These are phyloP conservation scores for Saccharomyces mikatae DNA, from an alignment of 805 yeast genomes.

Conservation along the genomic window DNA sequence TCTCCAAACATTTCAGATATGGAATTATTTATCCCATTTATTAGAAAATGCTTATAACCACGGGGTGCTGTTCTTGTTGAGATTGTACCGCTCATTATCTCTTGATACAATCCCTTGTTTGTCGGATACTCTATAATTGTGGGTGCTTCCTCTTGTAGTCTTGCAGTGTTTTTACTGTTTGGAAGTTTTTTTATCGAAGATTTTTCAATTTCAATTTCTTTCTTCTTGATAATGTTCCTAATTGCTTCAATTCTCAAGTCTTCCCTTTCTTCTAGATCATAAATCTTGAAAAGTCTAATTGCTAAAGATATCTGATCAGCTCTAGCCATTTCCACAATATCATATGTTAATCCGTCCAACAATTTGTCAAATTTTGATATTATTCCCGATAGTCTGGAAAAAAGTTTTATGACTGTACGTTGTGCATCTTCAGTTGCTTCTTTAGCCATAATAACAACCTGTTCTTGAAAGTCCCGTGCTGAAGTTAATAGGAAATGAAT, in stretches of 20 bases:
- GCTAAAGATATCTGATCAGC: slow-evolving; percentile 61
- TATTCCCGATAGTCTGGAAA: slow-evolving; percentile 29
- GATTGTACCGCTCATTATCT: slow-evolving; percentile 35
- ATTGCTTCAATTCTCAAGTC: slow-evolving; percentile 49
- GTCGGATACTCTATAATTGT: slow-evolving; percentile 24
- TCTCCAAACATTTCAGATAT: slow-evolving; percentile 60
- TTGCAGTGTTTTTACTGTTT: slow-evolving; percentile 10
- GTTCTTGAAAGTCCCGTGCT: slow-evolving; percentile 73
- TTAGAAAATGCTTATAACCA: slow-evolving; percentile 55
- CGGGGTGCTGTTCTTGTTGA: slow-evolving; percentile 42
- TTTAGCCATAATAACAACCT: slow-evolving; percentile 49
- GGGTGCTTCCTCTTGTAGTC: slow-evolving; percentile 10
- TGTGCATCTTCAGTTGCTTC: slow-evolving; percentile 55
- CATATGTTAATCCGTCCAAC: slow-evolving; percentile 55
- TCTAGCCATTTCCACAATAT: slow-evolving; percentile 64
- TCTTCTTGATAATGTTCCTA: slow-evolving; percentile 27
- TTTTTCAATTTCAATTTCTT: slow-evolving; percentile 25
- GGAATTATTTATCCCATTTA: slow-evolving; percentile 48
- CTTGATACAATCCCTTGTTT: slow-evolving; percentile 29
- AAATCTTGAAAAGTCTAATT: slow-evolving; percentile 62
- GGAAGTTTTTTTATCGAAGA: slow-evolving; percentile 25
- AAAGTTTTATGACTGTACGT: slow-evolving; percentile 47
- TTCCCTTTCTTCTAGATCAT: slow-evolving; percentile 73
- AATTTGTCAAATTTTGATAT: slow-evolving; percentile 56
- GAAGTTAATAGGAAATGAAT: slow-evolving; percentile 65